Evolutionary conservation across 1,284 basidiomycete species (phyloP).

Genomic region (Sanguinoderma infundibulare): DNA sequence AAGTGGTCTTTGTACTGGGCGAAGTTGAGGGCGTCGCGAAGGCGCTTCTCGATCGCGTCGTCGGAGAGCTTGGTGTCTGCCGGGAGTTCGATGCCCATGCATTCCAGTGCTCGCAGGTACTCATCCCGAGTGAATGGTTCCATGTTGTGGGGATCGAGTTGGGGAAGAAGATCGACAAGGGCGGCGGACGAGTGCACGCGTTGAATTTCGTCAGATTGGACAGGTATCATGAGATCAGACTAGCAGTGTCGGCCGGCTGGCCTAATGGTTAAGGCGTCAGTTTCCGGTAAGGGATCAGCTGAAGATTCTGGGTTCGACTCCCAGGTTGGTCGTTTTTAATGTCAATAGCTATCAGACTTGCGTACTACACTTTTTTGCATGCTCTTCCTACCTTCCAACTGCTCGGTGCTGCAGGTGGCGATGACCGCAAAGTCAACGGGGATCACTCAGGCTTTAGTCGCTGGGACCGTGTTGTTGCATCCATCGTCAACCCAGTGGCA

Average conservation of each 20-base stretch:
- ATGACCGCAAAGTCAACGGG: too few species aligned
- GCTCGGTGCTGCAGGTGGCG: too few species aligned
- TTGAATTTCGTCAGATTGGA: too few species aligned
- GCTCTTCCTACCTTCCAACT: neutral
- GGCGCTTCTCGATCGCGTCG: conserved; percentile 32
- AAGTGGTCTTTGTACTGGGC: conserved; percentile 1
- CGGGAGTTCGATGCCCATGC: conserved; percentile 34
- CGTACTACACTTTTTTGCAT: too few species aligned
- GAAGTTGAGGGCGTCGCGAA: conserved; percentile 31
- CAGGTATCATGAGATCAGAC: too few species aligned
- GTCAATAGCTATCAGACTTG: too few species aligned
- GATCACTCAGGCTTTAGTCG: too few species aligned
- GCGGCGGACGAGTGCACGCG: too few species aligned
- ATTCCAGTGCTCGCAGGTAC: conserved; percentile 11
- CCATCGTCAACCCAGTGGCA: too few species aligned
- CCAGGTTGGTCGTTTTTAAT: conserved; percentile 53
- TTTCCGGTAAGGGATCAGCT: conserved; percentile 49
- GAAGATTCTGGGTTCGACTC: conserved; percentile 60
- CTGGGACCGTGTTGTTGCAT: too few species aligned
- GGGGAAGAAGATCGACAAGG: neutral
- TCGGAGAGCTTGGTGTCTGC: conserved; percentile 32
- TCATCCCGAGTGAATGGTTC: conserved; percentile 16
- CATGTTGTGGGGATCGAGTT: neutral
- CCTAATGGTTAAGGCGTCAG: conserved; percentile 42
- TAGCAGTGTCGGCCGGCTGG: conserved; percentile 32